Base-by-base conservation (phyloP, 352 stramenopile species). In the Phytopythium vexans region DNA sequence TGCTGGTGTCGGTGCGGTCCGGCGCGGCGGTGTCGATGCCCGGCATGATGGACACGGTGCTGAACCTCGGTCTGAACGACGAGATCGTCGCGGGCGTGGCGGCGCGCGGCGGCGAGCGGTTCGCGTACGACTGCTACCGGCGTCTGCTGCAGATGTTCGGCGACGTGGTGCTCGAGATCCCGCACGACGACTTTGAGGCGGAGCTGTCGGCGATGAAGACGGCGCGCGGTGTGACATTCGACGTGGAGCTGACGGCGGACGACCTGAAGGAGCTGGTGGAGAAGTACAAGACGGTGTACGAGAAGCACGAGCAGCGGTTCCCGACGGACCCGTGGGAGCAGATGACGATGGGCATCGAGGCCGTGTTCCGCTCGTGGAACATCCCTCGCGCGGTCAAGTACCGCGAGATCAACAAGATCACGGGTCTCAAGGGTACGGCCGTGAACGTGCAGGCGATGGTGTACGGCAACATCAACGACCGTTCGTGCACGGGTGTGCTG, bases 401-500 rank as follows among this genome's bases (percentile, higher is more conserved):
- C 52, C 58, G 58, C 47, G 52, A 61, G 42, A 65, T 66, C 49
- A 62, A 66, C 58, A 66, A 62, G 41, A 66, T 66, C 48, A 62
- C 52, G 36, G 58, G 47, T 10, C 48, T 66, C 58, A 62, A 66
- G 53, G 58, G 58, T 6, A 62, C 53, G 37, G 48, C 58, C 38
- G 47, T 66, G 37, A 62, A 66, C 53, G 58, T 66, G 58, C n/a
- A n/a, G n/a, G n/a, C n/a, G n/a, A n/a, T n/a, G n/a, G n/a, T n/a
- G n/a, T n/a, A n/a, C n/a, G n/a, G 52, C 42, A 62, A 66, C 58
- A 66, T 62, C 38, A 66, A 66, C 43, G 59, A 62, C 42, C 16
- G 58, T 37, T 58, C 42, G 54, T 62, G 54, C 49, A 66, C 59
- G 39, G 49, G 59, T 37, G 54, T 66, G 49, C 34, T 62, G 48